Conservation (phyloP, 2,329 filamentous ascomycete genomes). For the Cladosporium sp. region DNA sequence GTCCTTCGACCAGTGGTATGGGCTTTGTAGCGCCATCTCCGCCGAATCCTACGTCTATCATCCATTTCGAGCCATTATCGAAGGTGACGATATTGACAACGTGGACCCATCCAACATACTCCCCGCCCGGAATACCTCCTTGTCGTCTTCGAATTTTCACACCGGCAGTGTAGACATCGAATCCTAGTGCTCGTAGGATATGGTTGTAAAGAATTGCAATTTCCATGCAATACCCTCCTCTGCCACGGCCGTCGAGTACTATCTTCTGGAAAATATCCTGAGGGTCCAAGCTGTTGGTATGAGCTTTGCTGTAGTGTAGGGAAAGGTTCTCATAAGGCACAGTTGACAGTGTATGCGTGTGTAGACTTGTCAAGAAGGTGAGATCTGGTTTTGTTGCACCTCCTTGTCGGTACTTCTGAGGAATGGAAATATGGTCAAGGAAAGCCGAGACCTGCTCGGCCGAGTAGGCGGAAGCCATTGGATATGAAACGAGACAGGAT, state of each 20-base stretch:
- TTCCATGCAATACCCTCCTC: constrained; percentile 60
- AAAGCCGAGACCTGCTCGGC: constrained; percentile 10
- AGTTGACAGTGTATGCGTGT: constrained; percentile 32
- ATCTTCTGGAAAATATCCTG: constrained; percentile 48
- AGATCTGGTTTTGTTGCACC: constrained; percentile 49
- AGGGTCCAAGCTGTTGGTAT: constrained; percentile 46
- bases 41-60: constrained; percentile 63
- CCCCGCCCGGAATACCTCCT: constrained; percentile 42
- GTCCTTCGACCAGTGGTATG: constrained; percentile 49
- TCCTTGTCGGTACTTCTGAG: constrained; percentile 28
- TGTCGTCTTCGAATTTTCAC: constrained; percentile 32
- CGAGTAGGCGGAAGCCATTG: constrained; percentile 12
- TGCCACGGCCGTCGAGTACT: constrained; percentile 33
- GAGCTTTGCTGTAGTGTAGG: constrained; percentile 49
- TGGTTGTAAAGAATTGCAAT: constrained; percentile 49
- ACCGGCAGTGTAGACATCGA: constrained; percentile 36
- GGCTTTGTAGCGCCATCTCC: constrained; percentile 57
- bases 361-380: constrained; percentile 21
- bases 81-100: constrained; percentile 45
- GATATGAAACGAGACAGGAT: no score
- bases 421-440: constrained; percentile 15
- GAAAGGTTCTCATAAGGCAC: constrained; percentile 56
- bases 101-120: constrained; percentile 31
- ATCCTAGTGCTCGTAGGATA: constrained; percentile 49
- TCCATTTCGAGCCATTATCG: constrained; percentile 47